A percentile compares a stretch with the other conserved stretches of the same genome.
phyloP scores from a whole-genome alignment of 2,329 filamentous ascomycete genomes.

The Trichoderma harzianum region DNA sequence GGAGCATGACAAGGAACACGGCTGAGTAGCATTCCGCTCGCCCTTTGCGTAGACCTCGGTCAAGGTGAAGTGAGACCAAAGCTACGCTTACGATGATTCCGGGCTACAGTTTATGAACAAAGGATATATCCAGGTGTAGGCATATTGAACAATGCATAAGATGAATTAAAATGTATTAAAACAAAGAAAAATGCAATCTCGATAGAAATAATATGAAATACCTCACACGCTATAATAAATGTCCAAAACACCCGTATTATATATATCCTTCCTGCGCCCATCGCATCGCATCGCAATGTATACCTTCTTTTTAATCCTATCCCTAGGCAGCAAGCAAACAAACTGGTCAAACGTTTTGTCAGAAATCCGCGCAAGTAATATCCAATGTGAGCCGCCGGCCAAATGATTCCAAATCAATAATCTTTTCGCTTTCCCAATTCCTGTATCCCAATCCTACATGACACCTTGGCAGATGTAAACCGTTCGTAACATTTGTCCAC shows the following conservation, averaged over 20 bases:
- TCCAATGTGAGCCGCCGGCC: not conserved
- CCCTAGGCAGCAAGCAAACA: not conserved
- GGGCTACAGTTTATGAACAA: not conserved
- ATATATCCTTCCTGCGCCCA: not conserved
- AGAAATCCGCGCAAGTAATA: not conserved
- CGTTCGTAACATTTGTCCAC: not conserved
- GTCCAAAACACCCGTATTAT: not conserved
- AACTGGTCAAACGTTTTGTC: not conserved
- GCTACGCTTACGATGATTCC: not conserved
- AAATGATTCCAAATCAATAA: not conserved
- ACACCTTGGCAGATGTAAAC: not conserved
- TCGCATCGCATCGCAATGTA: not conserved
- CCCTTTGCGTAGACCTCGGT: not conserved
- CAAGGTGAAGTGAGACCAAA: not conserved
- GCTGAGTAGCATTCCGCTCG: not conserved
- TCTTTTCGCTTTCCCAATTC: not conserved
- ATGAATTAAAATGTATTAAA: not conserved
- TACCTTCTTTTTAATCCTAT: not conserved
- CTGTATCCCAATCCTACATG: not conserved
- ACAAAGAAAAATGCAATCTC: not conserved
- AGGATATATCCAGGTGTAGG: not conserved
- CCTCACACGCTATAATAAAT: not conserved
- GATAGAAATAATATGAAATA: not conserved
- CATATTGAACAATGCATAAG: not conserved
- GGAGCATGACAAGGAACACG: not conserved